Conservation (phyloP, 345 rosid species). For the Cardamine resedifolia region DNA sequence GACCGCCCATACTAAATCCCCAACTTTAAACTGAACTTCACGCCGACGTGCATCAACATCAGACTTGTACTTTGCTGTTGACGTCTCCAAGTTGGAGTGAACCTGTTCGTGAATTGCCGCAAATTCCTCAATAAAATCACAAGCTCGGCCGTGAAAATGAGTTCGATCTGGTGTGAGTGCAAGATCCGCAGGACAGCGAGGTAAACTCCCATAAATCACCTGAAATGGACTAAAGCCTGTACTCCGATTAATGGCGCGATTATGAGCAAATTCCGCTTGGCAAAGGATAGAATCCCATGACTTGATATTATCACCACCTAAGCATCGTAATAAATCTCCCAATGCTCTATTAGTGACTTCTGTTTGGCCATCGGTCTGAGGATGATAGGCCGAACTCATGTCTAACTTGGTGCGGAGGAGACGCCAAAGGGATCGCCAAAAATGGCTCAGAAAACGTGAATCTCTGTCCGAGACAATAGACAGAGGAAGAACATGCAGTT, state of each 20-base stretch:
- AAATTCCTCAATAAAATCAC: not conserved
- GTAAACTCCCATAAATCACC: not conserved
- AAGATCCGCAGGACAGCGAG: not conserved
- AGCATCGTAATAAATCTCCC: too few species aligned
- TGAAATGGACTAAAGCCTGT: not conserved
- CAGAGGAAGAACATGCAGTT: not conserved
- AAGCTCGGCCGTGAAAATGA: not conserved
- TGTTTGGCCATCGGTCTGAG: not conserved
- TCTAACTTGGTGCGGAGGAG: fast-evolving
- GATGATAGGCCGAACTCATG: not conserved
- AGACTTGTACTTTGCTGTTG: not conserved
- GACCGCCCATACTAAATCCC: not conserved
- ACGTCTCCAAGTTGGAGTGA: not conserved
- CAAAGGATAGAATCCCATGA: not conserved
- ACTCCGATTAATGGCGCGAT: not conserved
- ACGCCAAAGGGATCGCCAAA: not conserved
- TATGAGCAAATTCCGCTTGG: not conserved
- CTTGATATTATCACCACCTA: too few species aligned
- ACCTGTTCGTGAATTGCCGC: not conserved
- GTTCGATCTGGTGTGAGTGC: not conserved
- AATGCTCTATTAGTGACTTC: too few species aligned
- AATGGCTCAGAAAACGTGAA: not conserved
- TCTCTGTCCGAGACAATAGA: not conserved
- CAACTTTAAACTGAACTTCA: not conserved
- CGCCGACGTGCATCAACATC: not conserved